A percentile compares a stretch with the other conserved stretches of the same genome.
phyloP scores from a whole-genome alignment of 352 stramenopile genomes.

The Phytophthora aleatoria region DNA sequence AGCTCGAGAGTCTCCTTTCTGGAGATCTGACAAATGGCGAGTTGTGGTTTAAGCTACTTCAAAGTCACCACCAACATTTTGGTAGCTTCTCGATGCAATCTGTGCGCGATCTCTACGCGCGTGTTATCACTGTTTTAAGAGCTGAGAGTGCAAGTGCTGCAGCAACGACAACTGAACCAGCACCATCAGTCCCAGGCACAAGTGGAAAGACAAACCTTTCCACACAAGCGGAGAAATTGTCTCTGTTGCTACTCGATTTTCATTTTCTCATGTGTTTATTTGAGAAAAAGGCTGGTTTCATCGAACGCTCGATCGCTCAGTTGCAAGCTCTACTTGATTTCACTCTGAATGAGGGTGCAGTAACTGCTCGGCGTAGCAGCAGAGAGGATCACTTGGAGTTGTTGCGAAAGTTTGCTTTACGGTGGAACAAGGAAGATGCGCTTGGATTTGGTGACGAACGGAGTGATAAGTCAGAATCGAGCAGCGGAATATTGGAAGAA shows the following conservation, averaged over 20 bases:
- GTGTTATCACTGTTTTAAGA: constrained; percentile 58
- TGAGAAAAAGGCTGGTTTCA: constrained; percentile 60
- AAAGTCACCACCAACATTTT: constrained; percentile 64
- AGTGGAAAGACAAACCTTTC: not conserved
- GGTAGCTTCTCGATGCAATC: constrained; percentile 69
- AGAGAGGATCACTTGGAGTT: constrained; percentile 27
- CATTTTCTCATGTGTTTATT: constrained; percentile 57
- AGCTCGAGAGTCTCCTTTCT: constrained; percentile 62
- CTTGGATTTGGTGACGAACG: constrained; percentile 35
- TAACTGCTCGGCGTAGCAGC: not conserved
- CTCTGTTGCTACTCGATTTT: constrained; percentile 45
- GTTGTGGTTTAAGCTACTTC: constrained; percentile 66
- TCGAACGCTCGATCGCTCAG: constrained; percentile 68
- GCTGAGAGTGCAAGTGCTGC: constrained; percentile 26
- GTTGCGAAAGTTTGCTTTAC: constrained; percentile 36
- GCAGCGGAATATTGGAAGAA: constrained; percentile 1
- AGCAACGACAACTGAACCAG: not conserved
- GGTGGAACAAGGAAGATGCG: constrained; percentile 34
- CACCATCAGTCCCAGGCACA: not conserved
- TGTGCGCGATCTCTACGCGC: constrained; percentile 72
- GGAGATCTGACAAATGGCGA: constrained; percentile 49
- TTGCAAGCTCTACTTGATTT: constrained; percentile 70
- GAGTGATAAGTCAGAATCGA: not conserved
- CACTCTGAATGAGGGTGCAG: constrained; percentile 27
- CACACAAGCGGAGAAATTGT: constrained; percentile 18